Base-by-base conservation (phyloP, 345 rosid species). In the Salix koriyanagi region DNA sequence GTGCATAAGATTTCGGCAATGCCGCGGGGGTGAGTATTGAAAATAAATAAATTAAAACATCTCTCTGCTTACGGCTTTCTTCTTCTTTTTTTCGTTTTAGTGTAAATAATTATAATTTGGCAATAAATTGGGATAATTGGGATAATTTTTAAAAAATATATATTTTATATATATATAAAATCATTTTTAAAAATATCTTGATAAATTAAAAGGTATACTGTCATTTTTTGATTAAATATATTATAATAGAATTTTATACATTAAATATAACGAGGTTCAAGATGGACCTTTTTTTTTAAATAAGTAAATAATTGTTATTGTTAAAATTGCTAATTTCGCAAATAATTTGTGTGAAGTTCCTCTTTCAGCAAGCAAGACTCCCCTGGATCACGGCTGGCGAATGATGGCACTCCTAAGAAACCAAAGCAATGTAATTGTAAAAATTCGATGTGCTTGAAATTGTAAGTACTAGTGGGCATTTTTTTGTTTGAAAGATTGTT, bases 361-460 rank as follows among this genome's bases (percentile, higher is more conserved):
- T 67, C 44, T 7, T 77, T 79, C 79, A 89, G 93, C 74, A 82
- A 82, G 75, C 89, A 80, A 79, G 90, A 88, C 41, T 81, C 90
- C 56, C 88, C 87, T 42, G 77, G 70, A 36, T 65, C 89, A 74
- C 78, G 79, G 41, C 82, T 60, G 42, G 82, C 79, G n/a, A 85
- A 85, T 69, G 94, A 90, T 65, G 82, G 65, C 72, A 88, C 90
- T 61, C 95, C 90, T 25, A 89, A 80, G 86, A 92, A 90, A 82
- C 84, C 79, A 75, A 94, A 77, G 82, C 92, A 83, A 71, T 94
- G 97, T 71, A 92, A 88, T 72, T 94, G 98, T 85, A 92, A 87
- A 83, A 83, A 81, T 76, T 88, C 97, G 18, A 86, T 81, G 36
- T 94, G 97, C 79, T 87, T 94, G 91, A 92, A 91, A 81, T 78